phyloP scores from a whole-genome alignment of 441 rosid genomes.

The Kokia cookei region DNA sequence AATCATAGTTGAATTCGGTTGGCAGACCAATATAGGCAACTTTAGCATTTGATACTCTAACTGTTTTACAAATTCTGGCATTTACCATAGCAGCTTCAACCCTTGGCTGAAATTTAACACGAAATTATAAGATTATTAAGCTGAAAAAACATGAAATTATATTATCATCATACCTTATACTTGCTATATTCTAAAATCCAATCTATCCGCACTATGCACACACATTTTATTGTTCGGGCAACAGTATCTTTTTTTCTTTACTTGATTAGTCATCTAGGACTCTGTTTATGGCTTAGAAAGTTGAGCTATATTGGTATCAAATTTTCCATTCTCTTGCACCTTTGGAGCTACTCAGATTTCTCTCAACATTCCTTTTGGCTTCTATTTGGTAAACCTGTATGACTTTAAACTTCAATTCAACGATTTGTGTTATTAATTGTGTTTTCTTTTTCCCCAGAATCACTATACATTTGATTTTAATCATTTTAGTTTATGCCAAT shows the following conservation, averaged over 20 bases:
- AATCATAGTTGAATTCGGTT: constrained; percentile 74
- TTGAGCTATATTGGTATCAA: neutral
- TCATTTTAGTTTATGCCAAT: too few relatives aligned
- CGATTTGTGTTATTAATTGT: neutral
- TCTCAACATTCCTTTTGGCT: too few relatives aligned
- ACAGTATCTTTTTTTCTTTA: neutral
- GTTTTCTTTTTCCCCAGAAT: neutral
- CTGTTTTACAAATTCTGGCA: constrained; percentile 87
- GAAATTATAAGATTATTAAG: constrained; percentile 30
- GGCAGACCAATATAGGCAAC: constrained; percentile 84
- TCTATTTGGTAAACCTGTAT: too few relatives aligned
- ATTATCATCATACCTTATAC: neutral
- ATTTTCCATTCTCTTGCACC: neutral
- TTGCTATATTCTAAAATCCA: neutral
- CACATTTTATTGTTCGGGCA: neutral
- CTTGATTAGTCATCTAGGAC: neutral
- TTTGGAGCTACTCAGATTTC: too few relatives aligned
- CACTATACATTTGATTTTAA: too few relatives aligned
- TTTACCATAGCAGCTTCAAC: constrained; percentile 96
- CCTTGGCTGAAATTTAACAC: constrained; percentile 54
- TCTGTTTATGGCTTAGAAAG: neutral
- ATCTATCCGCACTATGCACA: neutral
- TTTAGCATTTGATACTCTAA: constrained; percentile 70
- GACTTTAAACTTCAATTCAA: too few relatives aligned
- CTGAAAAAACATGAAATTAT: constrained; percentile 35